These are phyloP conservation scores for Microcyclosporella mali DNA, from an alignment of 2,329 filamentous ascomycete species.

Conservation along the genomic window DNA sequence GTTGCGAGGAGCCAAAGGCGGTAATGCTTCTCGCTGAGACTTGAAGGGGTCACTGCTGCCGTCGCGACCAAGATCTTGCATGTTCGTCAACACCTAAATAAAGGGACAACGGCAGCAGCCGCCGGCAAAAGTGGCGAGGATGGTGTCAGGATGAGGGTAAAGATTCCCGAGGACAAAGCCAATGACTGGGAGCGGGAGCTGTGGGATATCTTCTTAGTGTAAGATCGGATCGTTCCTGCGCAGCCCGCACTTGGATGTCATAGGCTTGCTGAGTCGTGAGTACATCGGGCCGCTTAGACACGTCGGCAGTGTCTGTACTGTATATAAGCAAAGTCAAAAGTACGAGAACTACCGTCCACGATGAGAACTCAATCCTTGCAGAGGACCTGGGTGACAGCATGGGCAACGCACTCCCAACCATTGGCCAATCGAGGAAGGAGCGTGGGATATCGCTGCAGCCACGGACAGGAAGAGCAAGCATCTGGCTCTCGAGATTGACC, in stretches of 20 bases:
- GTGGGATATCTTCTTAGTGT: slow-evolving; percentile 4
- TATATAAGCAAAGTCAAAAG: slow-evolving; percentile 8
- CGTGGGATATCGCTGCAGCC: slow-evolving; percentile 4
- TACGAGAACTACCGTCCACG: background rate
- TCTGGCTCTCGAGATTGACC: too few relatives aligned
- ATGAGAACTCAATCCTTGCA: too few relatives aligned
- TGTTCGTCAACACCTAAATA: slow-evolving; percentile 6
- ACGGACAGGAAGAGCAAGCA: background rate
- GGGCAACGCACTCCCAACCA: too few relatives aligned
- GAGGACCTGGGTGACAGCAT: too few relatives aligned
- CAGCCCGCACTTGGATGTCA: too few relatives aligned
- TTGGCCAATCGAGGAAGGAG: too few relatives aligned
- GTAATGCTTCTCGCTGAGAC: slow-evolving; percentile 27
- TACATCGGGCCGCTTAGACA: slow-evolving; percentile 1
- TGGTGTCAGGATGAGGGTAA: slow-evolving; percentile 9
- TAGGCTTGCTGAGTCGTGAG: too few relatives aligned
- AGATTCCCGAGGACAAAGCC: slow-evolving; percentile 13
- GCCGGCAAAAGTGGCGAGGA: background rate
- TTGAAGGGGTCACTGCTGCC: slow-evolving; percentile 9
- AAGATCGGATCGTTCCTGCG: background rate
- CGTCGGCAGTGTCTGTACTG: slow-evolving; percentile 3
- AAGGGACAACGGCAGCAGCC: slow-evolving; percentile 6
- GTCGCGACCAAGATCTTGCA: slow-evolving; percentile 16
- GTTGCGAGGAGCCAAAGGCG: slow-evolving; percentile 27
- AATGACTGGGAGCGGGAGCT: slow-evolving; percentile 9